A percentile compares a stretch with the other conserved stretches of the same genome.
Conservation (phyloP, 345 rosid genomes). For the Arabidopsis suecica region DNA sequence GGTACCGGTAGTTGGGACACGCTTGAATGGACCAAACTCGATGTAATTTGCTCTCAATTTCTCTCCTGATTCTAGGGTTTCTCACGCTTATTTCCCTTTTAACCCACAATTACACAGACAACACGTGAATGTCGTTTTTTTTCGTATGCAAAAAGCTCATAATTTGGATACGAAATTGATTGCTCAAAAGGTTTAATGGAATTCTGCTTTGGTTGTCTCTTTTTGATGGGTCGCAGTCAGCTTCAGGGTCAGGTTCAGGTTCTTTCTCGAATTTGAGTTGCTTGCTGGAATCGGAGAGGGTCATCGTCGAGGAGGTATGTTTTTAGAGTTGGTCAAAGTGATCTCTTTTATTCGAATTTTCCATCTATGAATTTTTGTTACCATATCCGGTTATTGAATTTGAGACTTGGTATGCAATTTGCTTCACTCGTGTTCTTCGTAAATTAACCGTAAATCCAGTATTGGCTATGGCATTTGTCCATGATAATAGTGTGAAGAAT, state of each 20-base stretch:
- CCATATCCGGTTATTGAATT: not conserved
- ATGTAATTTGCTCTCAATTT: constrained; percentile 48
- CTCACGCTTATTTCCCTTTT: not conserved
- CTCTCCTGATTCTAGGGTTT: constrained; percentile 46
- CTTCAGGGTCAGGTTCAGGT: constrained; percentile 48
- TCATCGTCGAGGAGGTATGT: constrained; percentile 70
- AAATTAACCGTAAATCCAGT: too few relatives aligned
- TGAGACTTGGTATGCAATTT: constrained; percentile 18
- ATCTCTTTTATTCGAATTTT: not conserved
- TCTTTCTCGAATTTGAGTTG: constrained; percentile 63
- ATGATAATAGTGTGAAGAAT: not conserved
- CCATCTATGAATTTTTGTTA: not conserved
- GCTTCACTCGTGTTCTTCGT: too few relatives aligned
- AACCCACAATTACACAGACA: not conserved
- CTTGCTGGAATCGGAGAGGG: constrained; percentile 81
- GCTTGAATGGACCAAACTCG: constrained; percentile 84
- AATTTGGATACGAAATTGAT: not conserved
- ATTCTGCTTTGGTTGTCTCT: not conserved
- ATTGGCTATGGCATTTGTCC: not conserved
- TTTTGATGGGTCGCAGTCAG: constrained; percentile 50
- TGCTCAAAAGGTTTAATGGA: not conserved
- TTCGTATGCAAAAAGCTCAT: not conserved
- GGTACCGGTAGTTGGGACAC: constrained; percentile 80
- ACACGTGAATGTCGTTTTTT: constrained; percentile 29
- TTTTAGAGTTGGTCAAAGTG: constrained; percentile 30